Percentiles rank a stretch among this genome's conserved stretches.
These are phyloP conservation scores for Talaromyces wortmannii DNA, from an alignment of 495 filamentous ascomycete species.

Conservation along the genomic window DNA sequence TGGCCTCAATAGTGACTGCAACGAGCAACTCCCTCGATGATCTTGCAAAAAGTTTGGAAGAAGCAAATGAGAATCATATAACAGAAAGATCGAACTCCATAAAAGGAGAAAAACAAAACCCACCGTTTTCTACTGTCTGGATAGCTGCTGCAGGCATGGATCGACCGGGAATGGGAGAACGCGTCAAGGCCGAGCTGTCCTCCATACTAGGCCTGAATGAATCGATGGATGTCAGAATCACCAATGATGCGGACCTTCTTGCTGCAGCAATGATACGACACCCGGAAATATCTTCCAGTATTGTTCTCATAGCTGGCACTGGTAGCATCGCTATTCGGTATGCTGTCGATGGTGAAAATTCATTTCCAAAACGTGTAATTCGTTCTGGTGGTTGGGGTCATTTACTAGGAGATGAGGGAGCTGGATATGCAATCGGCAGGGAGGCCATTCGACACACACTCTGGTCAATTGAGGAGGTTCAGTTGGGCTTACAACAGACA, in stretches of 20 bases:
- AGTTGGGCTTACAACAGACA: conserved; percentile 4
- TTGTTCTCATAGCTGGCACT: conserved; percentile 29
- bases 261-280: conserved; percentile 12
- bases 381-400: conserved; percentile 31
- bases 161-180: conserved; percentile 12
- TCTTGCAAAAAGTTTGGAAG: not conserved
- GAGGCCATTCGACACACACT: conserved; percentile 21
- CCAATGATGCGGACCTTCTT: conserved; percentile 23
- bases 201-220: conserved; percentile 13
- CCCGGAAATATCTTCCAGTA: conserved; percentile 6
- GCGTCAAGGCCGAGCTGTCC: conserved; percentile 10
- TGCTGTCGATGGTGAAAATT: not conserved
- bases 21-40: not conserved
- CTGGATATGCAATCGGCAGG: conserved; percentile 27
- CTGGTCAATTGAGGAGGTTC: conserved; percentile 10
- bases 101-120: not conserved
- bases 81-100: not conserved
- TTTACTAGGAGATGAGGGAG: conserved; percentile 29
- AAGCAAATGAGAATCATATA: not conserved
- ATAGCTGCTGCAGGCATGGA: conserved; percentile 21
- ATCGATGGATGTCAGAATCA: conserved; percentile 10
- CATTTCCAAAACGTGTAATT: conserved; percentile 9
- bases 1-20: not conserved
- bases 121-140: conserved; percentile 18
- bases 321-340: conserved; percentile 26